Base-by-base conservation (phyloP, 176 grass and related monocot species). In the Bolboschoenus planiculmis region DNA sequence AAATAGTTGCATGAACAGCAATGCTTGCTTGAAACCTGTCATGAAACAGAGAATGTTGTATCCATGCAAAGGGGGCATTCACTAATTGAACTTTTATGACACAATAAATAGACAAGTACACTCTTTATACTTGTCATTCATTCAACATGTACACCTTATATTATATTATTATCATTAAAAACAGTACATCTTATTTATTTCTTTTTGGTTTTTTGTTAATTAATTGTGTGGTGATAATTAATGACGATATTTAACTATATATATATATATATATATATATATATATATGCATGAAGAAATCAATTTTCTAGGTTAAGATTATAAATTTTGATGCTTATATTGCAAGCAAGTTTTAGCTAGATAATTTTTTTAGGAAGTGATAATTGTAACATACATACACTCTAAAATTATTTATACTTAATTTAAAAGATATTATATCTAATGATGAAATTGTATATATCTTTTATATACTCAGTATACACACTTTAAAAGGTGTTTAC, bases 21-120 rank as follows among this genome's bases (percentile, higher is more conserved):
- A 18, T 76, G 21, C 72, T 76, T 76, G 72, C 26, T 51, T 31
- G 26, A 50, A 50, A 50, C 23, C 43, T 75, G 43, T 75, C 13
- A 75, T 27, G 14, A 20, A 53, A 33, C 72, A 76, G 72, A 76
- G 43, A 76, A 53, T 33, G 72, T 76, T 50, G 44, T 51, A 51
- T 74, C 44, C 72, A 76, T 76, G 23, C 43, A 76, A 76, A 75
- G 21, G 7, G 13, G 1, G 24, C 71, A 50, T 75, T 50, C 71
- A 48, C 11, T 50, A 48, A 14, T 75, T 50, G n/a, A 73, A 73
- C 21, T 5, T 73, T 26, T 47, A 73, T 73, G 40, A 46, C 68
- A 46, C 40, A 46, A 73, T 73, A 73, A 44, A 71, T 68, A 37
- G 18, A 20, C 67, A 72, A 72, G 67, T 46, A 46, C 67, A 46